Base-by-base conservation (phyloP, 345 rosid genomes). In the Populus davidiana region DNA sequence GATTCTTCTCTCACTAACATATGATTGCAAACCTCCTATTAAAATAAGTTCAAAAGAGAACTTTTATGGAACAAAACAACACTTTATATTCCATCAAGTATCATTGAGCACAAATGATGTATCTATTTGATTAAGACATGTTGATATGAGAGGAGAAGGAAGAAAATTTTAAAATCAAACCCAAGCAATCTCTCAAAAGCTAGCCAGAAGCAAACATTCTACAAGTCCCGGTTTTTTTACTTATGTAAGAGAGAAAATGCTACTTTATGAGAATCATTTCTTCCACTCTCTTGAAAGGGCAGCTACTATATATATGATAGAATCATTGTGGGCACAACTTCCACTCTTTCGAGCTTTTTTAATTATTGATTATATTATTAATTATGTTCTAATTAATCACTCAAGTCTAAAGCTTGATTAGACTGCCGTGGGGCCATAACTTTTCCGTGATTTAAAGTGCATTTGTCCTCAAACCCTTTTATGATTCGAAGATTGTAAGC, bases 11-110 rank as follows among this genome's bases (percentile, higher is more conserved):
- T 56, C 67, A 39, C 36, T 39, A 54, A 27, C 81, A 27, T 74
- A 80, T 86, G 87, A 82, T 86, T 81, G 81, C 75, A 38, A 72
- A 79, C 65, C 14, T 61, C 39, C 54, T 50, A 71, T 77, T 75
- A 80, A 83, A 23, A 81, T 77, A 86, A 80, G 83, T 83, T 88
- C 87, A 85, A 88, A 83, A 23, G 43, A 80, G 79, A 82, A 78
- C 89, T 88, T 88, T 88, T 83, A 62, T 31, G 68, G 59, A 66
- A 84, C 71, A 75, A 78, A 82, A 56, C 12, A 73, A 43, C 72
- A 79, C 80, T 80, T 81, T 75, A 71, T 73, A 72, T 78, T 79
- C 83, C 85, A 80, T 85, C 86, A 77, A 75, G 82, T 27, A 85
- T 88, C 75, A 72, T 78, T 77, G 73, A 70, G 82, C 83, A 71